Evolutionary conservation across 2,329 filamentous ascomycete genomes (phyloP).

Genomic region (Cercospora sp.): DNA sequence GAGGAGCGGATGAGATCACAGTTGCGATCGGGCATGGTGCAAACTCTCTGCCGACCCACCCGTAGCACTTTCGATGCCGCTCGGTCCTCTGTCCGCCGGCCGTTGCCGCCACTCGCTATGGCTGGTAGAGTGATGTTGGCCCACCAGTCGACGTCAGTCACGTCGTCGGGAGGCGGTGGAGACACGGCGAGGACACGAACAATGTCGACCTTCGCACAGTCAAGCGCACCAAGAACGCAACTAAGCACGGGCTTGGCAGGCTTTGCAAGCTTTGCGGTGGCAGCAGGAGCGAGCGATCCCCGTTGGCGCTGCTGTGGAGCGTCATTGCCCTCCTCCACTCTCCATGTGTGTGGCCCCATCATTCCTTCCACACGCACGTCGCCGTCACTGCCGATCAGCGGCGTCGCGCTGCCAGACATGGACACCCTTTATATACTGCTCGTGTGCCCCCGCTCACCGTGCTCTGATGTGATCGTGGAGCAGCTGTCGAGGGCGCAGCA

Average conservation of each 20-base stretch:
- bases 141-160: background rate
- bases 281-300: background rate
- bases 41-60: background rate
- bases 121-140: background rate
- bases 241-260: background rate
- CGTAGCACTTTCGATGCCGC: background rate
- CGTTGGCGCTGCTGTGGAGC: background rate
- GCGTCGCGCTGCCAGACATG: background rate
- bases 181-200: background rate
- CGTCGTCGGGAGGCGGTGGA: background rate
- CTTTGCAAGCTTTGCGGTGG: background rate
- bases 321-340: background rate
- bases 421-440: background rate
- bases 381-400: background rate
- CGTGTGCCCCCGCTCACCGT: background rate
- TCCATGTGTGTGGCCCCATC: background rate
- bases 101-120: background rate
- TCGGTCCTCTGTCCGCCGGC: background rate
- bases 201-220: background rate
- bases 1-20: background rate
- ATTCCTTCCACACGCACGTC: conserved; percentile 1
- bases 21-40: background rate
- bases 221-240: background rate
- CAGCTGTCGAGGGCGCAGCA: background rate
- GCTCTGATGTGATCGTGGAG: background rate